Conservation (phyloP, 371 early-diverging fungal species). For the Smittium mucronatum region DNA sequence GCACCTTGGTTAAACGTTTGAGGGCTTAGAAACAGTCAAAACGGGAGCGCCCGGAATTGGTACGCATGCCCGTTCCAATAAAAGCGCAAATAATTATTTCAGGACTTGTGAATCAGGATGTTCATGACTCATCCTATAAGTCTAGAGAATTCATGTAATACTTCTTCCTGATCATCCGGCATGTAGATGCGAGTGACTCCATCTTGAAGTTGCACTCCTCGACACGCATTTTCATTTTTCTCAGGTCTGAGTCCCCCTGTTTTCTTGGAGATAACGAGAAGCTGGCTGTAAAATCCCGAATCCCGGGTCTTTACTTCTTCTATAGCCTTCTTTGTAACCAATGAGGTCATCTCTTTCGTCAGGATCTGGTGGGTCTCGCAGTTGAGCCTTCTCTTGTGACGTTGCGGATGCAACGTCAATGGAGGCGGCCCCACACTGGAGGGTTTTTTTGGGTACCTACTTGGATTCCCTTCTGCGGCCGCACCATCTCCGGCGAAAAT, state of each 20-base stretch:
- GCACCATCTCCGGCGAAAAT: too few relatives aligned
- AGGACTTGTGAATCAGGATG: constrained; percentile 23
- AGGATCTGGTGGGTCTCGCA: too few relatives aligned
- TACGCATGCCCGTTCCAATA: constrained; percentile 33
- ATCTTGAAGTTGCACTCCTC: constrained; percentile 18
- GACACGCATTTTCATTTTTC: constrained; percentile 25
- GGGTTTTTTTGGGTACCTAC: too few relatives aligned
- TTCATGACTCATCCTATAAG: constrained; percentile 28
- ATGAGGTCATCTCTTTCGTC: too few relatives aligned
- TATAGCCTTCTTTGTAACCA: constrained; percentile 1
- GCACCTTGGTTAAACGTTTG: constrained; percentile 34
- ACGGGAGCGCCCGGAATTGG: constrained; percentile 33
- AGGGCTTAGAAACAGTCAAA: constrained; percentile 34
- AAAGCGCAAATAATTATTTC: constrained; percentile 31
- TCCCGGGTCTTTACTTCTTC: background rate
- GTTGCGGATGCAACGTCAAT: too few relatives aligned
- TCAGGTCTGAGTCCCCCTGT: constrained; percentile 21
- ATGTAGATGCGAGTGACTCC: constrained; percentile 23
- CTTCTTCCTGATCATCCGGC: constrained; percentile 16
- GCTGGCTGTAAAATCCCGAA: background rate
- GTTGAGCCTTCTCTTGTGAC: too few relatives aligned
- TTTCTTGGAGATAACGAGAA: constrained; percentile 10
- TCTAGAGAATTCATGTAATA: constrained; percentile 26
- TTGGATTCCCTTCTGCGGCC: too few relatives aligned
- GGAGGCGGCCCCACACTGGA: too few relatives aligned